Evolutionary conservation across 2,329 filamentous ascomycete species (phyloP).

Genomic region (Helicocarpus griseus): DNA sequence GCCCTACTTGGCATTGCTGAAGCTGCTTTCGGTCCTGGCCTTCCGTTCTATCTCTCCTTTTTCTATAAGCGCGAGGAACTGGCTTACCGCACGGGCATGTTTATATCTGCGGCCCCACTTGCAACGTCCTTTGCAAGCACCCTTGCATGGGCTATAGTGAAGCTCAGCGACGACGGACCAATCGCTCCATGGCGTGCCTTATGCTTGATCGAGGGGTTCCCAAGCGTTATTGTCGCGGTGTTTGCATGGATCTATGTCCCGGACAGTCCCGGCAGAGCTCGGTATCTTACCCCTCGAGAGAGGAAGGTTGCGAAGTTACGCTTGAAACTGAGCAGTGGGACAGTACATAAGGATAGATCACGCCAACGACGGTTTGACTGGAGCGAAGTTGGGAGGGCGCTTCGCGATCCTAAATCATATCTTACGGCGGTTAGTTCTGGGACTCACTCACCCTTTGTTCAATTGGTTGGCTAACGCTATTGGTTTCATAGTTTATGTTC

Average conservation of each 20-base stretch:
- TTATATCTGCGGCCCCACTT: constrained; percentile 63
- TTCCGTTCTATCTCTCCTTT: constrained; percentile 55
- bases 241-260: constrained; percentile 67
- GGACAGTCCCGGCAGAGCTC: constrained; percentile 59
- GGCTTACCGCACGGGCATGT: constrained; percentile 74
- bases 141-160: constrained; percentile 66
- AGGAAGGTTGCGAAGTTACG: constrained; percentile 62
- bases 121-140: constrained; percentile 63
- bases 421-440: constrained; percentile 50
- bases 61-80: constrained; percentile 61
- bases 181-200: constrained; percentile 79
- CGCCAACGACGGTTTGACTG: constrained; percentile 37
- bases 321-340: constrained; percentile 45
- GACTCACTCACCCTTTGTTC: not conserved
- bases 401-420: constrained; percentile 61
- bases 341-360: constrained; percentile 22
- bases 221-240: constrained; percentile 64
- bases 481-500: constrained; percentile 53
- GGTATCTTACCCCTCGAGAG: constrained; percentile 54
- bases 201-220: constrained; percentile 77
- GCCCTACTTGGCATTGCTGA: constrained; percentile 46
- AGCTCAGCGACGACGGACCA: constrained; percentile 52
- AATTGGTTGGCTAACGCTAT: not conserved
- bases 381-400: constrained; percentile 48
- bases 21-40: constrained; percentile 53